These are phyloP conservation scores for Ascochyta rabiei DNA, from an alignment of 2,329 filamentous ascomycete species.

Conservation along the genomic window DNA sequence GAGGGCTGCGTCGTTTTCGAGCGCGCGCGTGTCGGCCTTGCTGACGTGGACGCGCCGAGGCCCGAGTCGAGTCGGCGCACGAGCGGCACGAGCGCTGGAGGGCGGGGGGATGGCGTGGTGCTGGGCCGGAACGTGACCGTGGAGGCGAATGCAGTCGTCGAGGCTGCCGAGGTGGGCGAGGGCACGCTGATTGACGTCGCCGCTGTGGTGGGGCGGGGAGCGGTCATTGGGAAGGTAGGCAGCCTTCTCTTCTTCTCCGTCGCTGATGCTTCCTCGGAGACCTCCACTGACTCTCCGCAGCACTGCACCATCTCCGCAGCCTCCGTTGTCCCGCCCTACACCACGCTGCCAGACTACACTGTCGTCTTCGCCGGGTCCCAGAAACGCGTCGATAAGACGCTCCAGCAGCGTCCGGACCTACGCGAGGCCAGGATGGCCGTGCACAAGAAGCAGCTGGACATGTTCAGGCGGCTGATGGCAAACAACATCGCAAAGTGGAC, in stretches of 20 bases:
- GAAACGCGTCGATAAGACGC: conserved; percentile 49
- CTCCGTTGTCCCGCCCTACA: conserved; percentile 43
- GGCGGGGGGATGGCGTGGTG: conserved; percentile 40
- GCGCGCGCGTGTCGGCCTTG: conserved; percentile 50
- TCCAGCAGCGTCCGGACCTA: conserved; percentile 39
- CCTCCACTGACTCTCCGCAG: conserved; percentile 28
- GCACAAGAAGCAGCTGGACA: conserved; percentile 45
- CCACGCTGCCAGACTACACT: conserved; percentile 53
- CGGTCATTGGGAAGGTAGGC: conserved; percentile 51
- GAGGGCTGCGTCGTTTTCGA: conserved; percentile 77
- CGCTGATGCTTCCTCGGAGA: no score
- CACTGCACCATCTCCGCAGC: conserved; percentile 53
- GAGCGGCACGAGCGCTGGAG: conserved; percentile 17
- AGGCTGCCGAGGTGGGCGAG: conserved; percentile 47
- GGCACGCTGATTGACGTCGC: conserved; percentile 43
- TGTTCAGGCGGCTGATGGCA: conserved; percentile 43
- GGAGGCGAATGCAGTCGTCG: conserved; percentile 51
- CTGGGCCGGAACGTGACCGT: conserved; percentile 53
- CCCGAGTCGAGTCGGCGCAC: conserved; percentile 12
- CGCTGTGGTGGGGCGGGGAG: conserved; percentile 41
- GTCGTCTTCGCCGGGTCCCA: conserved; percentile 51
- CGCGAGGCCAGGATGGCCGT: conserved; percentile 35
- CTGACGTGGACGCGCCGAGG: conserved; percentile 16
- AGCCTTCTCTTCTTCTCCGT: not conserved
- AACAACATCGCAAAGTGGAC: conserved; percentile 48